Conservation (phyloP, 1,284 basidiomycete genomes). For the Ganoderma resinaceum region DNA sequence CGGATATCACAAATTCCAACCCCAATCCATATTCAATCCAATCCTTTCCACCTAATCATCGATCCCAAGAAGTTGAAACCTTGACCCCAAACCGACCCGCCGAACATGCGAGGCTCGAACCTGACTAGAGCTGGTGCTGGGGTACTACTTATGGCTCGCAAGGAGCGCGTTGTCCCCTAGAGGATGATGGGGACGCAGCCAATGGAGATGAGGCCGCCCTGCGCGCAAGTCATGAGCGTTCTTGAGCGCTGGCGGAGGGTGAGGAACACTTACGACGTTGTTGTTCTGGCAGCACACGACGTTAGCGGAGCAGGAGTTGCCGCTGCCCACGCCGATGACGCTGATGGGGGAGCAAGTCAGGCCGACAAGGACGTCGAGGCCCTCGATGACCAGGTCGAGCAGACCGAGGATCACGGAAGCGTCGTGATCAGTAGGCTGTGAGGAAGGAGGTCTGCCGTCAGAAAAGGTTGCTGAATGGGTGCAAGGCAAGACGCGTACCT, state of each 20-base stretch:
- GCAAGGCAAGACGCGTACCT: conserved; percentile 15
- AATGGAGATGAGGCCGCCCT: conserved; percentile 34
- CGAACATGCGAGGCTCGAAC: background rate
- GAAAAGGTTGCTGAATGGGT: background rate
- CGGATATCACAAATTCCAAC: background rate
- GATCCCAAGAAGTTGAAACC: background rate
- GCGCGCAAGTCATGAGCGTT: background rate
- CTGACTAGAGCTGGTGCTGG: background rate
- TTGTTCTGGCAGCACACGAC: conserved; percentile 37
- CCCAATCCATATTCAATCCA: background rate
- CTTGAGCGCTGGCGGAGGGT: background rate
- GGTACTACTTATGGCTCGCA: background rate
- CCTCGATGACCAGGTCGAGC: conserved; percentile 31
- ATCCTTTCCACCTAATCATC: background rate
- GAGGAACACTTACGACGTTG: conserved; percentile 21
- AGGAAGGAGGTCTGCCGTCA: too few relatives aligned
- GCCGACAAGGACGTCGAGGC: conserved; percentile 29
- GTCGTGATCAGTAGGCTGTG: conserved; percentile 1
- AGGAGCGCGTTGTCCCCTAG: background rate
- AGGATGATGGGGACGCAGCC: conserved; percentile 31
- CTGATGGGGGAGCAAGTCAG: conserved; percentile 33
- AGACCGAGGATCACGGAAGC: conserved; percentile 22
- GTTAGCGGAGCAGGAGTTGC: conserved; percentile 26
- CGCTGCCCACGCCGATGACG: conserved; percentile 28
- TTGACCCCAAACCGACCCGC: background rate